These are phyloP conservation scores for Fusarium duplospermum DNA, from an alignment of 2,329 filamentous ascomycete species.

Conservation along the genomic window DNA sequence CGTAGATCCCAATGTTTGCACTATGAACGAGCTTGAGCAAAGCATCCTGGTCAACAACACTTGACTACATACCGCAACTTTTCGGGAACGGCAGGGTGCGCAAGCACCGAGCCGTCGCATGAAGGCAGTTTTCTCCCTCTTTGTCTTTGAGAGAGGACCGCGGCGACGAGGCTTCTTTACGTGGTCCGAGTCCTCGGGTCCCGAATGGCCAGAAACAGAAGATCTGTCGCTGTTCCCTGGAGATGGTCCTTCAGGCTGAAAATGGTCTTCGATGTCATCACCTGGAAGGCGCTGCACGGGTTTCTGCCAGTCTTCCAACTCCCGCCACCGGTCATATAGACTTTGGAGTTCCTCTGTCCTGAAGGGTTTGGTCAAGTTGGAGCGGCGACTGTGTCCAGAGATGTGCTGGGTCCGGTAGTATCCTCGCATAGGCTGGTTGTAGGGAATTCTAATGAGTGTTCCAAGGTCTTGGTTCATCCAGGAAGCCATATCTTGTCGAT, in stretches of 20 bases:
- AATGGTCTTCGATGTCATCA: not conserved
- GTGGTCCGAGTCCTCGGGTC: constrained; percentile 1
- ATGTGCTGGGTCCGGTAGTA: not conserved
- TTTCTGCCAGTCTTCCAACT: constrained; percentile 6
- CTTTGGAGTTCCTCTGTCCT: constrained; percentile 20
- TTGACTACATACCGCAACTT: constrained; percentile 11
- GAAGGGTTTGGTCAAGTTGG: not conserved
- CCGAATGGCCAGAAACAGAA: not conserved
- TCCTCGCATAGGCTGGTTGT: not conserved
- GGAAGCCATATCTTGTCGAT: not conserved
- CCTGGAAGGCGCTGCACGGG: not conserved
- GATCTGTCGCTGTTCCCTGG: constrained; percentile 1
- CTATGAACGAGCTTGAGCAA: not conserved
- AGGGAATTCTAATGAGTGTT: not conserved
- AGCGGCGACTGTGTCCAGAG: not conserved
- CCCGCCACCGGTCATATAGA: constrained; percentile 24
- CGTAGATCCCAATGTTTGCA: constrained; percentile 20
- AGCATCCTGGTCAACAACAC: not conserved
- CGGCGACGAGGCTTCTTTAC: constrained; percentile 4
- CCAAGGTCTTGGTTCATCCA: not conserved
- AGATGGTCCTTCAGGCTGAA: constrained; percentile 1
- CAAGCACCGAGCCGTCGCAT: constrained; percentile 21
- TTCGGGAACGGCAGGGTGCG: constrained; percentile 2
- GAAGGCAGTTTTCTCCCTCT: constrained; percentile 19
- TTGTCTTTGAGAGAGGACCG: constrained; percentile 13